Evolutionary conservation across 1,284 basidiomycete species (phyloP), one percentile per base, ranked within the genome.

Genomic region (Anthracocystis walkeri): DNA sequence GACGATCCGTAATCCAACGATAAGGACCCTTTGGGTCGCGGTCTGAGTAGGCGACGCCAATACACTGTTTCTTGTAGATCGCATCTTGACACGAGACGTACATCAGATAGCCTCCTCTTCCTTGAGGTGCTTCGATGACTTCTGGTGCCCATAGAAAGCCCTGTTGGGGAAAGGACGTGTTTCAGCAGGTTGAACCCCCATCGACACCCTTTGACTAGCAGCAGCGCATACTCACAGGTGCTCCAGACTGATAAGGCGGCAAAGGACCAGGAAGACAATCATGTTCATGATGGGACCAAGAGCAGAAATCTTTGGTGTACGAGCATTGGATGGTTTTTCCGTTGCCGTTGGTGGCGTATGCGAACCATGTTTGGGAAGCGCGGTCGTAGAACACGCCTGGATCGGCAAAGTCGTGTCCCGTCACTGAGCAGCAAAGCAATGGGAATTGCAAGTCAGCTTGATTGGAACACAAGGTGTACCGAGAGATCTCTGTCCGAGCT

Each of bases 71-170:
- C 38, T 54, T 66, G 46, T 58, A 59, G 14, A 45, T 35, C 3
- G 65, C 51, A 29, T 79, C 75, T 38, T 77, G 71, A 38, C 58
- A 60, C 8, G 77, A 74, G n/a, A 78, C 60, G 53, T 81, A 81
- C 75, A 81, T 75, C 20, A 81, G 64, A 23, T 72, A 77, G 18
- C 78, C 78, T 3, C 62, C 69, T n/a, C 79, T 48, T 0, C 57
- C 63, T 31, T 75, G 65, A 4, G 79, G 79, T 1, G 79, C 77
- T 27, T 67, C 56, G 33, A 79, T 71, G 33, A 81, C 72, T 25
- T 79, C 77, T 2, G 77, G 79, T 3, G 79, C 77, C 77, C 79
- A 79, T 1, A 77, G 57, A 55, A 75, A 79, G 46, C 77, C 75
- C 54, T 61, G 33, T 11, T 41, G 14, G 18, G 14, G 31, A 20